Base-by-base conservation (phyloP, 2,329 filamentous ascomycete species). In the Xylaria sp. region DNA sequence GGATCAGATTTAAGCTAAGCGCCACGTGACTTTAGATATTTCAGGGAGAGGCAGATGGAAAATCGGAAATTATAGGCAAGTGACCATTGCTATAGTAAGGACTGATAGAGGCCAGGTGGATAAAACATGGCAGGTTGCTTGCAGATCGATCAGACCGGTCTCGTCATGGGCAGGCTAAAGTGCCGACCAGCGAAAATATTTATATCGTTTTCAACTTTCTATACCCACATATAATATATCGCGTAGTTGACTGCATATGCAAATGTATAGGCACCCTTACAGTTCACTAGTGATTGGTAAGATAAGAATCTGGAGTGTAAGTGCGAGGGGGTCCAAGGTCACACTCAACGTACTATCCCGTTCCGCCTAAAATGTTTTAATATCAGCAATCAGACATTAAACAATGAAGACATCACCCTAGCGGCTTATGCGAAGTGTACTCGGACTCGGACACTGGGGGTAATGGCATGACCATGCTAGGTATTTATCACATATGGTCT, bases 401-500 rank as follows among this genome's bases (percentile, higher is more conserved):
- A 56, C 41, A 2, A 43, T 53, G 43, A 44, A 54, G 46, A 59
- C 54, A 27, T 41, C 51, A 19, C 27, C n/a, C n/a, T 21, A 62
- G 58, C 62, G 64, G 64, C 64, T 67, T 62, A 62, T 65, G 37
- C 27, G 46, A 58, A n/a, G 27, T 13, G 25, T 25, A 17, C 5
- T 38, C 9, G 25, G n/a, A 15, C 10, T n/a, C 19, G 4, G 11
- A n/a, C 17, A 10, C 31, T 13, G 38, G 33, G 33, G 21, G 5
- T 15, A 8, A 37, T 31, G n/a, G 43, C 29, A 49, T 5, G n/a
- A n/a, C 47, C 11, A 48, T 49, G 37, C 21, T 27, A 62, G 57
- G 58, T 70, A 71, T 70, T 66, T 70, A 69, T 55, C 63, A 61
- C 40, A 41, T 54, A 46, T n/a, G 44, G 37, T 47, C 65, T 63